phyloP scores from a whole-genome alignment of 495 filamentous ascomycete species.

The Hyphodiscus hymeniophilus region DNA sequence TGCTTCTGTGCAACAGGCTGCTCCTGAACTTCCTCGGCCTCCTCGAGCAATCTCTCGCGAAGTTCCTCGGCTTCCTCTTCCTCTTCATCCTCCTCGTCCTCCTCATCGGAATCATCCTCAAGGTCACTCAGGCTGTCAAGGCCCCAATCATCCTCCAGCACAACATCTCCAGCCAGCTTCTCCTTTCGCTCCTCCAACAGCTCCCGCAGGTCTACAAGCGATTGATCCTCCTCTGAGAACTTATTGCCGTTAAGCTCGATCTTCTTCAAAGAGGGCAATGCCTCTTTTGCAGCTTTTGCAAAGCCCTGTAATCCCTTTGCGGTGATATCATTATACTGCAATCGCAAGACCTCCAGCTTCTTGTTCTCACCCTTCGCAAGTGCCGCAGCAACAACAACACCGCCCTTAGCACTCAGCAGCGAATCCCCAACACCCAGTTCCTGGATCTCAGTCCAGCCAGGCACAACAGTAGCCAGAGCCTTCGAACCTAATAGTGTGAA shows the following conservation, averaged over 20 bases:
- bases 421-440: slow-evolving; percentile 90
- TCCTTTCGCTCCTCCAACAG: slow-evolving; percentile 53
- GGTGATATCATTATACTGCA: slow-evolving; percentile 95
- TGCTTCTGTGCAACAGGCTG: slow-evolving; percentile 62
- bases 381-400: slow-evolving; percentile 61
- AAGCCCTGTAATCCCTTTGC: slow-evolving; percentile 61
- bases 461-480: slow-evolving; percentile 66
- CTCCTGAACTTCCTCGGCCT: slow-evolving; percentile 65
- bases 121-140: slow-evolving; percentile 78
- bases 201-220: slow-evolving; percentile 40
- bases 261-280: slow-evolving; percentile 64
- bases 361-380: slow-evolving; percentile 66
- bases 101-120: slow-evolving; percentile 61
- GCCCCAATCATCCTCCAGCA: slow-evolving; percentile 68
- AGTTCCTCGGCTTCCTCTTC: slow-evolving; percentile 56
- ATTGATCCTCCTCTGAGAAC: slow-evolving; percentile 76
- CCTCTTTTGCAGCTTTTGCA: slow-evolving; percentile 50
- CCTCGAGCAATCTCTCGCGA: slow-evolving; percentile 57
- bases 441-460: slow-evolving; percentile 62
- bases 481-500: slow-evolving; percentile 76
- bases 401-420: slow-evolving; percentile 72
- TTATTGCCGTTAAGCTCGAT: slow-evolving; percentile 96
- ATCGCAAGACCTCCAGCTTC: slow-evolving; percentile 66
- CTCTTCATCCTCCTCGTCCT: slow-evolving; percentile 63
- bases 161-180: slow-evolving; percentile 47